Percentiles rank a stretch among this genome's conserved stretches.
These are phyloP conservation scores for Saccharomyces pastorianus DNA, from an alignment of 1,139 yeast species.

Conservation along the genomic window DNA sequence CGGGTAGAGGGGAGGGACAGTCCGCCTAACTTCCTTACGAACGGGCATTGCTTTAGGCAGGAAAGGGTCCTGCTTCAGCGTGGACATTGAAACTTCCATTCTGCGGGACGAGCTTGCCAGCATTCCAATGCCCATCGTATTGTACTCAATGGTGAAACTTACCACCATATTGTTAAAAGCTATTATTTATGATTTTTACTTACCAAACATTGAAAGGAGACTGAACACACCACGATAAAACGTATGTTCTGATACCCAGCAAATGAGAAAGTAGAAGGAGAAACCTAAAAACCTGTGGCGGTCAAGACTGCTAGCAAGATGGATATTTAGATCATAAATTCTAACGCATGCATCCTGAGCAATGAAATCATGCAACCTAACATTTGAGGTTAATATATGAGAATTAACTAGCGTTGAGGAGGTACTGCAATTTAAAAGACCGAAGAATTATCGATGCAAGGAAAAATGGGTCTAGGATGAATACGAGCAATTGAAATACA, in stretches of 20 bases:
- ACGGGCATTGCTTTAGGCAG: background rate
- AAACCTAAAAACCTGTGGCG: background rate
- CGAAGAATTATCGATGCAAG: background rate
- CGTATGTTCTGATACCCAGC: slow-evolving; percentile 13
- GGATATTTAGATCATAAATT: background rate
- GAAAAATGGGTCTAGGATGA: background rate
- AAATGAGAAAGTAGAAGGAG: background rate
- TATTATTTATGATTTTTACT: background rate
- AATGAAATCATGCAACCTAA: background rate
- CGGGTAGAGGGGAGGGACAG: background rate
- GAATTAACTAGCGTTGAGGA: background rate
- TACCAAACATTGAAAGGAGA: background rate
- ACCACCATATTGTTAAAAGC: background rate
- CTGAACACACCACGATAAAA: slow-evolving; percentile 18
- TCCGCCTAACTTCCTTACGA: background rate
- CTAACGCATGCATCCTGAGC: background rate
- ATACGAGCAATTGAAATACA: background rate
- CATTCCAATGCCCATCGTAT: background rate
- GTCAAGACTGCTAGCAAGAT: background rate
- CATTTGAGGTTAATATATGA: background rate
- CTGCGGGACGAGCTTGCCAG: background rate
- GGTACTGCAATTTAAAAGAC: no score
- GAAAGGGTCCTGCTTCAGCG: background rate
- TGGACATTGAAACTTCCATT: background rate
- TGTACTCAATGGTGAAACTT: background rate